phyloP scores from a whole-genome alignment of 345 rosid species.

The Corchorus olitorius region DNA sequence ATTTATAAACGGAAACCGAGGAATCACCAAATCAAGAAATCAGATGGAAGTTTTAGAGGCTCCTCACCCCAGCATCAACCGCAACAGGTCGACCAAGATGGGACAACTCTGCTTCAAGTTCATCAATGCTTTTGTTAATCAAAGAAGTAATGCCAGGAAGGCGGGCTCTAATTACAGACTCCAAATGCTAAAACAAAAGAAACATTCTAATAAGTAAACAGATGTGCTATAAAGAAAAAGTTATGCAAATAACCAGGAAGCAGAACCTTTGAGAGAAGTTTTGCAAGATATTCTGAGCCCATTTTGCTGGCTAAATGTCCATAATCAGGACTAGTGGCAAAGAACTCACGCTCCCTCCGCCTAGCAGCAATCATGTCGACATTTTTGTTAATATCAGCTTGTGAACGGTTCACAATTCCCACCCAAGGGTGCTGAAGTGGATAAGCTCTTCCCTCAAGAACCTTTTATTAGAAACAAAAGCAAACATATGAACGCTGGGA shows the following conservation, averaged over 20 bases:
- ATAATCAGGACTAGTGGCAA: conserved; percentile 92
- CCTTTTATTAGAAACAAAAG: conserved; percentile 40
- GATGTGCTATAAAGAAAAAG: background rate
- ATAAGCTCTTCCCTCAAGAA: conserved; percentile 94
- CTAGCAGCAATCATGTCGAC: conserved; percentile 90
- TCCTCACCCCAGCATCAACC: conserved; percentile 90
- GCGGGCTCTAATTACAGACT: conserved; percentile 79
- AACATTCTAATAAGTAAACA: background rate
- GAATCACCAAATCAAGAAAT: background rate
- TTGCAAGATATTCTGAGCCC: conserved; percentile 98
- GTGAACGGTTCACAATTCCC: conserved; percentile 97
- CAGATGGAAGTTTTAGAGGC: background rate
- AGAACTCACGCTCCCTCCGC: conserved; percentile 81
- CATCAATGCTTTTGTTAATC: conserved; percentile 88
- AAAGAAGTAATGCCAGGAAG: conserved; percentile 84
- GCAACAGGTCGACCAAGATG: conserved; percentile 87
- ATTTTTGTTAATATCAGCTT: conserved; percentile 93
- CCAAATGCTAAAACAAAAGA: conserved; percentile 72
- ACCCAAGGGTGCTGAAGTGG: conserved; percentile 92
- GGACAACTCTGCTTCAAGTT: conserved; percentile 88
- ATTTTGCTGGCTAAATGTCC: conserved; percentile 87
- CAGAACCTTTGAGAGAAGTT: conserved; percentile 86
- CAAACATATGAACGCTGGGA: background rate
- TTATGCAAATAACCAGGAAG: conserved; percentile 1
- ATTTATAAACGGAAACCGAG: background rate